A percentile compares a stretch with the other conserved stretches of the same genome.
Conservation (phyloP, 164 flowering plant genomes). For the Stephania cephalantha region DNA sequence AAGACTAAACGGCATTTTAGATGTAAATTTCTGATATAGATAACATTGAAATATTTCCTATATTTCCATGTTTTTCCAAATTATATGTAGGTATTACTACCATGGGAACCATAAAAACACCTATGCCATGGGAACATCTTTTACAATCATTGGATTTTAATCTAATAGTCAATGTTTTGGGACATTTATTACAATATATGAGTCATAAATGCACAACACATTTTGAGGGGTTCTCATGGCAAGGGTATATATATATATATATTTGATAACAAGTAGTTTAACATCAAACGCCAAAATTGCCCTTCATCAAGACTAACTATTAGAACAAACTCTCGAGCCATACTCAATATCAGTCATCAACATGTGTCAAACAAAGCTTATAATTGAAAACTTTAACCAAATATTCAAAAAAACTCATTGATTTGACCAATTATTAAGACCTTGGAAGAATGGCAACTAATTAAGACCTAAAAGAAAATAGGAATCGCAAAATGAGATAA, state of each 20-base stretch:
- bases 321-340: not conserved
- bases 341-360: not conserved
- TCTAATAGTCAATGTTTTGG: too few relatives aligned
- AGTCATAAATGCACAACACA: too few relatives aligned
- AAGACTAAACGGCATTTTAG: not conserved
- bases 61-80: not conserved
- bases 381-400: not conserved
- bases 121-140: too few relatives aligned
- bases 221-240: too few relatives aligned
- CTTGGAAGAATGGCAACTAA: not conserved
- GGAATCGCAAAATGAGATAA: not conserved
- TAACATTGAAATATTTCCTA: not conserved
- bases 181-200: too few relatives aligned
- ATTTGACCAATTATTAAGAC: not conserved
- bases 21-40: not conserved
- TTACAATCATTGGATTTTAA: too few relatives aligned
- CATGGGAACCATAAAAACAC: too few relatives aligned
- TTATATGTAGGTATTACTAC: not conserved
- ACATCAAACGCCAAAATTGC: not conserved
- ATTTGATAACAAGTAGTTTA: not conserved
- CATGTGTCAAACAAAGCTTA: not conserved
- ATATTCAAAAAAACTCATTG: not conserved
- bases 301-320: not conserved
- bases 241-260: not conserved
- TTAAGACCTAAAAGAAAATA: too few relatives aligned